Evolutionary conservation across 2,329 filamentous ascomycete species (phyloP), one percentile per base, ranked within the genome.

Genomic region (Dichotomopilus funicola): DNA sequence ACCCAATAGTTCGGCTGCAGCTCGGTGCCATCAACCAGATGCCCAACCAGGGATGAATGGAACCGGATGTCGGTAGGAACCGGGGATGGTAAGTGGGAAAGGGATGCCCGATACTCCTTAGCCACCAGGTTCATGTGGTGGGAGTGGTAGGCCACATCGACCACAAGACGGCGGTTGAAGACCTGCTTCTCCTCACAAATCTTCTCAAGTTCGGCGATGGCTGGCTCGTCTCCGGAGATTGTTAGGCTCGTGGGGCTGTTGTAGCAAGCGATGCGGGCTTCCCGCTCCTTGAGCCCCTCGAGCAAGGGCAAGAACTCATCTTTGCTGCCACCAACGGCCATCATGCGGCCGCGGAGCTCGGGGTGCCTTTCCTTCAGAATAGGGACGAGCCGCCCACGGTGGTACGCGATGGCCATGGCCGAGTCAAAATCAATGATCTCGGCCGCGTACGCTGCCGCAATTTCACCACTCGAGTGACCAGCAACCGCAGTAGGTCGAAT

Each of bases 121-220:
- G 76, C 73, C 2, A 78, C 68, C 0, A 73, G 66, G 54, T 73
- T 70, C 77, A 81, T 80, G 58, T 78, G 75, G 10, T 71, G 68
- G 0, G 77, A 80, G 61, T 81, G 78, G 49, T 80, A 80, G 0
- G 77, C 77, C 13, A 75, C 72, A 6, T 76, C 73, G 10, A 79
- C 74, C 4, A 70, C 71, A 1, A 80, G 71, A 54, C 73, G 75
- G 38, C 76, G 71, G 55, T 74, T 73, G 60, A 80, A 79, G 6
- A 34, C 7, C 12, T 42, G 38, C 38, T 75, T 63, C 37, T 73
- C 71, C 37, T 70, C 65, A 48, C 75, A 68, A 9, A 75, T 61
- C 43, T 80, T 68, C 76, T 79, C 81, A 3, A 79, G 76, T 5
- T 66, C 67, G 37, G 66, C 63, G 13, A 72, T 66, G 5, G 65